Conservation (phyloP, 768 basidiomycete genomes). For the Podaxis rugospora region DNA sequence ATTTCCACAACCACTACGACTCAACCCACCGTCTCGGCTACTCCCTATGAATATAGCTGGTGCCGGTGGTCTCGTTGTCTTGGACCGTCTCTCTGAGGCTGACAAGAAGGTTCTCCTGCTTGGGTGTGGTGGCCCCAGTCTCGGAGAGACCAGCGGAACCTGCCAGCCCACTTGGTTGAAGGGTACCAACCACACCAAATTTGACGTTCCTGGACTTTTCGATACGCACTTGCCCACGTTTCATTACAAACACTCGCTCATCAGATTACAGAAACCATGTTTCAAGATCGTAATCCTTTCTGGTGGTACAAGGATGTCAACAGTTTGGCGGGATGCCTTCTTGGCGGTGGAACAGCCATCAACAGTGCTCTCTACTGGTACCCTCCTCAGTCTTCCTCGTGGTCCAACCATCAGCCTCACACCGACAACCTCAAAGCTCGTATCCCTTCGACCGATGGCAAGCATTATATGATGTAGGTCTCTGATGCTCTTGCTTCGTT, state of each 20-base stretch:
- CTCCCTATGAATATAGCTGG: slow-evolving; percentile 53
- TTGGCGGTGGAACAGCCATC: slow-evolving; percentile 60
- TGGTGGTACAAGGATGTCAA: slow-evolving; percentile 69
- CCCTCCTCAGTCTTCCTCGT: slow-evolving; percentile 45
- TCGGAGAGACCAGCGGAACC: slow-evolving; percentile 54
- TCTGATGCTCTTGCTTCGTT: slow-evolving; percentile 39
- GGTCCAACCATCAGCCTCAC: slow-evolving; percentile 46
- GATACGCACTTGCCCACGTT: slow-evolving; percentile 13
- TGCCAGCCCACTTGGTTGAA: slow-evolving; percentile 45
- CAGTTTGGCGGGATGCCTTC: slow-evolving; percentile 58
- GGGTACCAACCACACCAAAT: slow-evolving; percentile 39
- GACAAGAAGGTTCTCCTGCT: slow-evolving; percentile 61
- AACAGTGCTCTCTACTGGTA: slow-evolving; percentile 63
- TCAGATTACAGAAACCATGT: slow-evolving; percentile 46
- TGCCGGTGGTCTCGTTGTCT: slow-evolving; percentile 52
- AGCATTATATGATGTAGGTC: slow-evolving; percentile 51
- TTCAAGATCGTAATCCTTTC: slow-evolving; percentile 49
- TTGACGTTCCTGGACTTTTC: slow-evolving; percentile 61
- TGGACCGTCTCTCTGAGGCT: slow-evolving; percentile 55
- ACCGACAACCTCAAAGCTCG: slow-evolving; percentile 44
- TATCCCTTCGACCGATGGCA: slow-evolving; percentile 53
- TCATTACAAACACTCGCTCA: background rate
- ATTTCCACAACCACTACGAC: slow-evolving; percentile 29
- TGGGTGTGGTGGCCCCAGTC: slow-evolving; percentile 62
- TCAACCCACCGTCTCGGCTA: slow-evolving; percentile 27